Conservation (phyloP, 163 green algal species). For the Dunaliella salina region DNA sequence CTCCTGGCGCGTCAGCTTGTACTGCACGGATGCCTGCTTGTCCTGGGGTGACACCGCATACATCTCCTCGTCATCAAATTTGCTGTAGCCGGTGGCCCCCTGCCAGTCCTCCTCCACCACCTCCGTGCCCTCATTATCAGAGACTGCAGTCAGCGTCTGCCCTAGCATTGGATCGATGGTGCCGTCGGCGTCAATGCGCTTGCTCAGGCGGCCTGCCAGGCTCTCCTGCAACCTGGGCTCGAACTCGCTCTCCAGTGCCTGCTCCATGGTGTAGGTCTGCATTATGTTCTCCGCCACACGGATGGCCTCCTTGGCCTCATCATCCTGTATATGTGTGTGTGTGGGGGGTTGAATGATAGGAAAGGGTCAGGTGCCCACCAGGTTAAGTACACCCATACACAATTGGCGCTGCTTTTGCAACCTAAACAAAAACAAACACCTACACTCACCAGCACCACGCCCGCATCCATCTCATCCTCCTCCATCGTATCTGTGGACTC, state of each 20-base stretch:
- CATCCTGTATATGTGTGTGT: not conserved
- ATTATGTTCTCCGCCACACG: conserved; percentile 8
- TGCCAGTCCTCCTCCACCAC: conserved; percentile 21
- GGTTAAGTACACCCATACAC: too few relatives aligned
- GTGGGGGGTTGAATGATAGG: not conserved
- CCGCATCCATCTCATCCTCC: too few relatives aligned
- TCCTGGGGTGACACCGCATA: conserved; percentile 8
- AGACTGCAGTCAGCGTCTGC: not conserved
- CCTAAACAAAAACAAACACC: too few relatives aligned
- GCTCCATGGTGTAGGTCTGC: not conserved
- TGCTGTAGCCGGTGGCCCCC: conserved; percentile 18
- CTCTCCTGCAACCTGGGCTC: not conserved
- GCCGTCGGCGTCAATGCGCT: not conserved
- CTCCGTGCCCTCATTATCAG: conserved; percentile 7
- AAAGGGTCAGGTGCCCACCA: too few relatives aligned
- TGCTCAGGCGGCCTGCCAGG: not conserved
- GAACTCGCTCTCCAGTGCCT: not conserved
- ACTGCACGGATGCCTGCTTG: not conserved
- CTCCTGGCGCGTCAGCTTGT: conserved; percentile 23
- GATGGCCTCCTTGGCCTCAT: not conserved
- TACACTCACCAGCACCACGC: too few relatives aligned
- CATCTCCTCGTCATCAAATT: conserved; percentile 28
- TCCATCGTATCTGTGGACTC: too few relatives aligned
- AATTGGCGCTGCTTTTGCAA: too few relatives aligned
- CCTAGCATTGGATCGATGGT: not conserved